Evolutionary conservation across 345 rosid species (phyloP), one percentile per base, ranked within the genome.

Genomic region (Leavenworthia alabamica): DNA sequence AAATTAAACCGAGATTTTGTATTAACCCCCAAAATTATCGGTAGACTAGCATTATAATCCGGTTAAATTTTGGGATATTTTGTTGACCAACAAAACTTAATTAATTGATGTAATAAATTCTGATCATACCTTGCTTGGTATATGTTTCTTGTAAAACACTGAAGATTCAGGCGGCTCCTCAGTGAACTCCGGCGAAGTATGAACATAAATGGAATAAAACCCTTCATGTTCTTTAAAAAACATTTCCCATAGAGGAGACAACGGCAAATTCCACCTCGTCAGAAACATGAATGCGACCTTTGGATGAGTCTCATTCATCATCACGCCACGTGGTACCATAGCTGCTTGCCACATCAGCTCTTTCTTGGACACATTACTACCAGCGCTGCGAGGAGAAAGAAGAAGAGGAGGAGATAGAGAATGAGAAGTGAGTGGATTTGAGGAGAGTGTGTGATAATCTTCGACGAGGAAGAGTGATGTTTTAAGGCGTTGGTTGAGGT

Each of bases 231-330:
- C 86, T 39, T 74, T 36, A 36, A 88, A 80, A 54, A 83, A 83
- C 39, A 69, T 69, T 64, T 86, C 96, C 93, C 96, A 86, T 60
- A 86, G 48, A 3, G 85, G 86, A 40, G 85, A 80, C 70, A 88
- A 74, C 3, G 82, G 78, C 66, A 88, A 60, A 8, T 77, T 64
- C 56, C 90, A 82, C 31, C 39, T 69, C 1, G 83, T 79, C 74
- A 88, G 63, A 79, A 83, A 88, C 93, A 88, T 58, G 70, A 88
- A 88, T 0, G 90, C 96, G 33, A 88, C 81, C 52, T 86, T 88
- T 0, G 82, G 80, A 37, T 58, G 66, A 22, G 41, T 12, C 1
- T 43, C 45, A 23, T 17, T 64, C 14, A 15, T 27, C 8, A 39
- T 23, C 10, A 7, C 1, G 4, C 15, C 24, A 10, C 40, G 65